phyloP scores from a whole-genome alignment of 2,329 filamentous ascomycete species.

The Scleromitrula shiraiana region DNA sequence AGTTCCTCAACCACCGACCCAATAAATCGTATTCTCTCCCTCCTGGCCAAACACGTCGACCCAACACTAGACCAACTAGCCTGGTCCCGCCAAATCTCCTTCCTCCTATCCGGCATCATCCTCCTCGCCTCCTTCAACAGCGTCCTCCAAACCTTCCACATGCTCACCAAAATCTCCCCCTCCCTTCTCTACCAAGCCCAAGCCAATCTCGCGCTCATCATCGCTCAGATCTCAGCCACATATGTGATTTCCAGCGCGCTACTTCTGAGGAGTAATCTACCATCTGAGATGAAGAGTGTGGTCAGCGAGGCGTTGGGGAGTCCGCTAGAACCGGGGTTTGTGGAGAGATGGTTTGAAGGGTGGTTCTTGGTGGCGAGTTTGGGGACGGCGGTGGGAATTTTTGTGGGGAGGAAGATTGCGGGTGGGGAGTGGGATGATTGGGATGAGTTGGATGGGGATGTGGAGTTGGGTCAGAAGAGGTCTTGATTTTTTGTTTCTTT shows the following conservation, averaged over 20 bases:
- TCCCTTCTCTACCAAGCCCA: conserved; percentile 60
- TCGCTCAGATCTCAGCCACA: conserved; percentile 73
- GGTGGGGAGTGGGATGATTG: conserved; percentile 47
- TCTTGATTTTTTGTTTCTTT: conserved; percentile 35
- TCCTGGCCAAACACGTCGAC: conserved; percentile 78
- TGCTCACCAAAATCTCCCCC: conserved; percentile 73
- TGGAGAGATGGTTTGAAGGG: conserved; percentile 79
- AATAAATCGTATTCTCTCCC: conserved; percentile 72
- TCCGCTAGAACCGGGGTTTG: conserved; percentile 60
- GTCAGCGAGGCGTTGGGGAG: conserved; percentile 72
- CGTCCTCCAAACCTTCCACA: conserved; percentile 75
- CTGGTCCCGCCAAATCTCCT: conserved; percentile 80
- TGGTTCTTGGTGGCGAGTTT: conserved; percentile 70
- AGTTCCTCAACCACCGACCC: conserved; percentile 65
- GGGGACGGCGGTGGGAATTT: conserved; percentile 62
- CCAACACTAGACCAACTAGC: conserved; percentile 72
- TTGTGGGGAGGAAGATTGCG: conserved; percentile 57
- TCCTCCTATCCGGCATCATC: conserved; percentile 75
- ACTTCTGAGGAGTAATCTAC: conserved; percentile 70
- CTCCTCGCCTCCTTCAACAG: conserved; percentile 74
- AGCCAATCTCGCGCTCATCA: conserved; percentile 69
- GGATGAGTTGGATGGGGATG: conserved; percentile 42
- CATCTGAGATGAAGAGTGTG: conserved; percentile 65
- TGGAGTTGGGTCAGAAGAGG: conserved; percentile 65
- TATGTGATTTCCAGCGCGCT: conserved; percentile 79